A percentile compares a stretch with the other conserved stretches of the same genome.
Conservation (phyloP, 176 grass and related monocot species). For the Cocos nucifera region DNA sequence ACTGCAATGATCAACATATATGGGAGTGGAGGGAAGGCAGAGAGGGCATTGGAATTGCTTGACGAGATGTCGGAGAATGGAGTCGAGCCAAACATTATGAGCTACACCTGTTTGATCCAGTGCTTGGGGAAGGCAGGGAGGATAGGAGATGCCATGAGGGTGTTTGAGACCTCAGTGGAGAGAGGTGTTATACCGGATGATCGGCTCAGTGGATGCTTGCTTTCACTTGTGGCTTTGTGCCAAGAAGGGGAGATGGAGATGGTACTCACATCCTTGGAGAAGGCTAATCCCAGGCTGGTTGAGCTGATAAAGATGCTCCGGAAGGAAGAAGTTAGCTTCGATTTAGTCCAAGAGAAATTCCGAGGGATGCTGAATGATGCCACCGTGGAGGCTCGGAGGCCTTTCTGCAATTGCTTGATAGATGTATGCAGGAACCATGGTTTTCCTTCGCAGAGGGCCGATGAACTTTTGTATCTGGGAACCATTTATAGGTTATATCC, state of each 20-base stretch:
- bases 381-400: constrained; percentile 38
- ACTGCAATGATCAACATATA: constrained; percentile 90
- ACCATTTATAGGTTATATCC: constrained; percentile 50
- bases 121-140: constrained; percentile 66
- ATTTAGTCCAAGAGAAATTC: constrained; percentile 31
- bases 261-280: constrained; percentile 49
- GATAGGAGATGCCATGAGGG: constrained; percentile 37
- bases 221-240: constrained; percentile 55
- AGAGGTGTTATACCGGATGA: constrained; percentile 54
- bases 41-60: constrained; percentile 54
- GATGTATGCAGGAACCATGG: constrained; percentile 64
- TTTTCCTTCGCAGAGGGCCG: constrained; percentile 37
- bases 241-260: constrained; percentile 29
- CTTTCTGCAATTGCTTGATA: constrained; percentile 94
- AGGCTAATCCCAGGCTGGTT: constrained; percentile 44
- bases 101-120: constrained; percentile 81
- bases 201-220: constrained; percentile 70
- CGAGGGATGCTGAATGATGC: constrained; percentile 34
- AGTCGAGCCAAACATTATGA: constrained; percentile 68
- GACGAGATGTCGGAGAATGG: constrained; percentile 47
- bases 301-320: constrained; percentile 53
- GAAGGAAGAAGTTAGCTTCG: constrained; percentile 9
- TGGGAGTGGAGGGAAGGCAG: constrained; percentile 45
- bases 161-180: constrained; percentile 34
- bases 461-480: constrained; percentile 55